These are phyloP conservation scores for Solanum sejunctum DNA, from an alignment of 257 asterid species.

Conservation along the genomic window DNA sequence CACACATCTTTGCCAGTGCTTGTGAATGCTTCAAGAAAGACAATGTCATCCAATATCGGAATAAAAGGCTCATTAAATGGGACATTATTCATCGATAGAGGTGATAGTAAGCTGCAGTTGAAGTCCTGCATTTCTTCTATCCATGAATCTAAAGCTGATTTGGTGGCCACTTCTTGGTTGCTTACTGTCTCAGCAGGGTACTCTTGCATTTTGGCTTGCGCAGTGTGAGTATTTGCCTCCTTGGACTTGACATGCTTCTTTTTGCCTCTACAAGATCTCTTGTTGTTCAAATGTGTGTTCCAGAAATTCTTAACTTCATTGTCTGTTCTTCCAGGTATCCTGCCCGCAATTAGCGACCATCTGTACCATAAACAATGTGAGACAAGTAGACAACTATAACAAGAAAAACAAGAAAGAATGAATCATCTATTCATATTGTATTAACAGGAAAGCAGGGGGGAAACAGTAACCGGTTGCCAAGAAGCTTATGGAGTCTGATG, in stretches of 20 bases:
- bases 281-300: slow-evolving; percentile 60
- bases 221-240: not conserved
- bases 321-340: slow-evolving; percentile 56
- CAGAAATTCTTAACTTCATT: slow-evolving; percentile 52
- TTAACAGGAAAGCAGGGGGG: not conserved
- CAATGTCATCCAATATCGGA: slow-evolving; percentile 19
- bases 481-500: slow-evolving; percentile 51
- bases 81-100: not conserved
- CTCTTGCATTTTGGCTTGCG: not conserved
- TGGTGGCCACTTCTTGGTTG: slow-evolving; percentile 1
- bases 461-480: slow-evolving; percentile 40
- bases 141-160: slow-evolving; percentile 3
- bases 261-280: slow-evolving; percentile 16
- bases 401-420: not conserved
- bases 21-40: slow-evolving; percentile 11
- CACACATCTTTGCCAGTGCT: not conserved
- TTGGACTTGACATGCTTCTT: not conserved
- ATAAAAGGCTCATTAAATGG: slow-evolving; percentile 14
- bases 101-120: not conserved
- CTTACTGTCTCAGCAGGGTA: not conserved
- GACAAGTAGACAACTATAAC: not conserved
- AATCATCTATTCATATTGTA: not conserved
- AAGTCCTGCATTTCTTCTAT: not conserved
- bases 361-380: not conserved
- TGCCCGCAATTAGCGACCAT: slow-evolving; percentile 53